These are phyloP conservation scores for Botrytis fabae DNA, from an alignment of 2,329 filamentous ascomycete species.

Conservation along the genomic window DNA sequence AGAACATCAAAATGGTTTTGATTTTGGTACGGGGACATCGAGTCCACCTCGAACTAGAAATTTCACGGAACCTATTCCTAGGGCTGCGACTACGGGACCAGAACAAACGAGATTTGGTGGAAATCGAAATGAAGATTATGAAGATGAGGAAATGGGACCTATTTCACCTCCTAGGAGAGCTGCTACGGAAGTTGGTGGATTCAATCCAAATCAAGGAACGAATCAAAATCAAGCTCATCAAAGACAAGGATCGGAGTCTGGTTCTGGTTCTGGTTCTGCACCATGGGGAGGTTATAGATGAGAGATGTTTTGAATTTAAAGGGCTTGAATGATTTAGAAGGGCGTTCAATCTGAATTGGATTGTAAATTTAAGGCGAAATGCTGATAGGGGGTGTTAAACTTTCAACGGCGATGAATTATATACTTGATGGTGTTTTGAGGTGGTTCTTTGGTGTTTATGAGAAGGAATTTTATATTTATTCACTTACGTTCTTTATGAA, in stretches of 20 bases:
- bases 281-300: conserved; percentile 9
- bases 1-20: not conserved
- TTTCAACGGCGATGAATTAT: not conserved
- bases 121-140: conserved; percentile 5
- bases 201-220: not conserved
- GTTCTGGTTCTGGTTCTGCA: not conserved
- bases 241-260: not conserved
- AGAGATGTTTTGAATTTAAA: not conserved
- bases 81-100: conserved; percentile 7
- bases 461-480: not conserved
- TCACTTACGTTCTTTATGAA: not conserved
- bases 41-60: not conserved
- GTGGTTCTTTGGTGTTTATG: not conserved
- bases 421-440: not conserved
- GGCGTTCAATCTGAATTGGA: not conserved
- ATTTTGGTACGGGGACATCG: not conserved
- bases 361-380: conserved; percentile 3
- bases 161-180: conserved; percentile 11
- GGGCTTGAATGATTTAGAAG: not conserved
- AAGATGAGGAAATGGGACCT: conserved; percentile 7
- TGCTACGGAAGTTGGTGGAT: conserved; percentile 5
- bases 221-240: not conserved
- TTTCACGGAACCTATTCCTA: conserved; percentile 7
- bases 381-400: not conserved
- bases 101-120: not conserved